These are phyloP conservation scores for Calocybe gangraenosa DNA, from an alignment of 768 basidiomycete species.

Conservation along the genomic window DNA sequence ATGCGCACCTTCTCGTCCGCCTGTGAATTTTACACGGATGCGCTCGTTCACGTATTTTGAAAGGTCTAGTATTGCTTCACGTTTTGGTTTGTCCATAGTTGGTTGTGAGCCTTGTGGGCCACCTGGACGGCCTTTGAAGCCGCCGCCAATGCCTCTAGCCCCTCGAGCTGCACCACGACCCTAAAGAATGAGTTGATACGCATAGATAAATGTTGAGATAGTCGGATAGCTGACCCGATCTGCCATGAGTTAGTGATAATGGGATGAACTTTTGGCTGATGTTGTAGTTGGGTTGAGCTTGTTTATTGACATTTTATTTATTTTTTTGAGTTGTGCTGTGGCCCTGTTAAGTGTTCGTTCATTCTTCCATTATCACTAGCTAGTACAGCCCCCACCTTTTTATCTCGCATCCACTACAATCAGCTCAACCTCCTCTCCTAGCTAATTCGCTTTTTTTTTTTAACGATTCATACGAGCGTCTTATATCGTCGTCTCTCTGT, in stretches of 20 bases:
- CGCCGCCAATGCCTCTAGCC: slow-evolving; percentile 42
- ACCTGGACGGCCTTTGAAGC: slow-evolving; percentile 45
- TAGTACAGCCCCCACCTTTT: slow-evolving; percentile 3
- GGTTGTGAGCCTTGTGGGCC: slow-evolving; percentile 43
- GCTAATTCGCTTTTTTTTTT: too few relatives aligned
- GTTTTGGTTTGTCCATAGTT: slow-evolving; percentile 71
- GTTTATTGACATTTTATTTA: background rate
- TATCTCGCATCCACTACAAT: background rate
- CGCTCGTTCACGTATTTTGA: slow-evolving; percentile 90
- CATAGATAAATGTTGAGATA: slow-evolving; percentile 16
- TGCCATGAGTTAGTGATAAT: slow-evolving; percentile 37
- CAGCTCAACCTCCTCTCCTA: slow-evolving; percentile 1
- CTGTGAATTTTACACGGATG: slow-evolving; percentile 96
- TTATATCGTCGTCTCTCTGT: slow-evolving; percentile 13
- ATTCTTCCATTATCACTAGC: background rate
- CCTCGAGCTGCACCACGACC: slow-evolving; percentile 51
- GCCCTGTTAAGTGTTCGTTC: background rate
- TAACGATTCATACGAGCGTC: slow-evolving; percentile 14
- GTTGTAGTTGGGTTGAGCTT: too few relatives aligned
- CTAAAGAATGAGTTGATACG: slow-evolving; percentile 41
- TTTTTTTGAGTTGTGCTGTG: background rate
- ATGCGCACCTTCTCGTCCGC: slow-evolving; percentile 82
- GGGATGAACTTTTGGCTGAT: background rate
- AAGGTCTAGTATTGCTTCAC: slow-evolving; percentile 94
- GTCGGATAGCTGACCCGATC: slow-evolving; percentile 49